phyloP scores from a whole-genome alignment of 352 stramenopile species.

The Blastocystis hominis region DNA sequence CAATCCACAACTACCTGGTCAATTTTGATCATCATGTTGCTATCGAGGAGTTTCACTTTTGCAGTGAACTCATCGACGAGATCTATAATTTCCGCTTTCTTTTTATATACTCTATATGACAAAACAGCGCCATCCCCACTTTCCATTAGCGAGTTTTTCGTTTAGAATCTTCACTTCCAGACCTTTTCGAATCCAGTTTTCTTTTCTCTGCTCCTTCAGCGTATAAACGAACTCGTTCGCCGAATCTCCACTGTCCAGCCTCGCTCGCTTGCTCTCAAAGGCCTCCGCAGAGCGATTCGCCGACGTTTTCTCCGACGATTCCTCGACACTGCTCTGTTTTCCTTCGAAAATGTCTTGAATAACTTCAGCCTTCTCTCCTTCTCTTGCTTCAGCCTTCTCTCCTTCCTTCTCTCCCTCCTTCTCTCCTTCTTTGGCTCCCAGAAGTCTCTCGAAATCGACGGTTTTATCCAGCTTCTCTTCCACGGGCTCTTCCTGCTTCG shows the following conservation, averaged over 20 bases:
- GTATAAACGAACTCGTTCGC: background rate
- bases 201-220: slow-evolving; percentile 62
- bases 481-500: background rate
- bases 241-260: background rate
- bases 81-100: slow-evolving; percentile 66
- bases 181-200: slow-evolving; percentile 78
- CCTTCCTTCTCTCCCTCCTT: slow-evolving; percentile 63
- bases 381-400: slow-evolving; percentile 59
- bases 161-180: slow-evolving; percentile 87
- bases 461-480: background rate
- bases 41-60: slow-evolving; percentile 62
- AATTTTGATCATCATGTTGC: background rate
- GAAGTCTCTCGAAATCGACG: background rate
- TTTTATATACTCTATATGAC: slow-evolving; percentile 63
- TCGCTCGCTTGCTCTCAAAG: background rate
- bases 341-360: no score
- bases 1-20: slow-evolving; percentile 58
- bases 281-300: background rate
- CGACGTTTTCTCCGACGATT: background rate
- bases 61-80: slow-evolving; percentile 64
- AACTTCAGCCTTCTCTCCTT: background rate
- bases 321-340: no score
- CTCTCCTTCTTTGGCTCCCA: slow-evolving; percentile 63
- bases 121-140: background rate
- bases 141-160: slow-evolving; percentile 75